Percentiles rank a stretch among this genome's conserved stretches.
These are phyloP conservation scores for Dacryopinax spathularia DNA, from an alignment of 768 basidiomycete species.

Conservation along the genomic window DNA sequence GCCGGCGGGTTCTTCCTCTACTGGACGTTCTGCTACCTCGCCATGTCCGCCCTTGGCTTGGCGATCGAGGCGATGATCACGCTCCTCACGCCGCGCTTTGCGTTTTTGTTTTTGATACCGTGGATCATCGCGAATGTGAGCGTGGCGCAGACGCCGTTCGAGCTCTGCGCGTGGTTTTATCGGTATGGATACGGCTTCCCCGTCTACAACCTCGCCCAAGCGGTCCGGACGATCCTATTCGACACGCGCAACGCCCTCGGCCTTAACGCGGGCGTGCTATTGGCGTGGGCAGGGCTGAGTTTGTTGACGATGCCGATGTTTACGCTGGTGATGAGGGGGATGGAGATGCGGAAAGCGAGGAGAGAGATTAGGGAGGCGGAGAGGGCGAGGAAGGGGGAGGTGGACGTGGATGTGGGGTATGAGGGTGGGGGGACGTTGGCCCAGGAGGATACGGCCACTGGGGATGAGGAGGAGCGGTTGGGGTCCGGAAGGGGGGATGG, in stretches of 20 bases:
- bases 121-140: constrained; percentile 43
- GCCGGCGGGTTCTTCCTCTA: constrained; percentile 26
- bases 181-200: constrained; percentile 53
- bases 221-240: constrained; percentile 50
- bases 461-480: too few species aligned
- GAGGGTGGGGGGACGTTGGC: constrained; percentile 1
- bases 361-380: background rate
- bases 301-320: background rate
- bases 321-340: background rate
- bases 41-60: constrained; percentile 24
- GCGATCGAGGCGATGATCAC: constrained; percentile 26
- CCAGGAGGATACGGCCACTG: background rate
- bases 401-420: background rate
- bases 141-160: constrained; percentile 38
- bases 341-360: background rate
- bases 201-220: constrained; percentile 54
- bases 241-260: constrained; percentile 41
- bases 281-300: constrained; percentile 19
- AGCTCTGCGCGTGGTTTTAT: constrained; percentile 24
- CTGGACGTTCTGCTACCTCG: constrained; percentile 23
- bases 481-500: too few species aligned
- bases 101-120: constrained; percentile 24
- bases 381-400: background rate
- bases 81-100: constrained; percentile 24
- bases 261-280: constrained; percentile 23